Base-by-base conservation (phyloP, 1,139 yeast species). In the Geotrichum aggregatum region DNA sequence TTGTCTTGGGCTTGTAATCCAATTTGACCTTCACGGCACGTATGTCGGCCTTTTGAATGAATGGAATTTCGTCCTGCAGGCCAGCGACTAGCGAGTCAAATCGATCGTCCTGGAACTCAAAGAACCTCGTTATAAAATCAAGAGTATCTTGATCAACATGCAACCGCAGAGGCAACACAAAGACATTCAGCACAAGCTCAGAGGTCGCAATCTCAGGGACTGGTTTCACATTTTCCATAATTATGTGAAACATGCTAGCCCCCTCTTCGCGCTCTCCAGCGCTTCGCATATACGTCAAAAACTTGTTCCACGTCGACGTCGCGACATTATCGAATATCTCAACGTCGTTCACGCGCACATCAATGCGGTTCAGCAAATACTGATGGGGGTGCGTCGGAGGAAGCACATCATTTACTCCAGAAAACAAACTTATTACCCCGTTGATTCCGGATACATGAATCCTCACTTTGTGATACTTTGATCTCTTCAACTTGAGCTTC, bases 71-170 rank as follows among this genome's bases (percentile, higher is more conserved):
- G 16, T 77, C 81, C 50, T 67, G 55, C 28, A 58, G 59, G 13
- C 69, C 73, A 49, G 76, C 75, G 41, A 83, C 73, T n/a, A 82
- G 69, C 14, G 45, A 51, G 2, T 75, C 73, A 63, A 86, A 86
- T 54, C 96, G 70, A 10, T 74, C 71, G 63, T 87, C 96, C 60
- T 80, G 83, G 63, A 92, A 92, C 55, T 83, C 89, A 48, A 85
- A 80, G 68, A 88, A 92, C 44, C 97, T 72, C 0, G 81, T 78
- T 44, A 89, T 60, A 62, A 92, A 91, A 53, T 89, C 97, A 24
- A 89, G 73, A 0, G 97, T 86, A 63, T 92, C 98, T 67, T 92
- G 98, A 67, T 94, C 98, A 40, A 92, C 82, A 64, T 88, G 89
- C 19, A 94, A 67, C 50, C 96, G 72, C 40, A 92, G 63, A 0